phyloP scores from a whole-genome alignment of 345 rosid genomes.

The Erysimum cheiranthoides region DNA sequence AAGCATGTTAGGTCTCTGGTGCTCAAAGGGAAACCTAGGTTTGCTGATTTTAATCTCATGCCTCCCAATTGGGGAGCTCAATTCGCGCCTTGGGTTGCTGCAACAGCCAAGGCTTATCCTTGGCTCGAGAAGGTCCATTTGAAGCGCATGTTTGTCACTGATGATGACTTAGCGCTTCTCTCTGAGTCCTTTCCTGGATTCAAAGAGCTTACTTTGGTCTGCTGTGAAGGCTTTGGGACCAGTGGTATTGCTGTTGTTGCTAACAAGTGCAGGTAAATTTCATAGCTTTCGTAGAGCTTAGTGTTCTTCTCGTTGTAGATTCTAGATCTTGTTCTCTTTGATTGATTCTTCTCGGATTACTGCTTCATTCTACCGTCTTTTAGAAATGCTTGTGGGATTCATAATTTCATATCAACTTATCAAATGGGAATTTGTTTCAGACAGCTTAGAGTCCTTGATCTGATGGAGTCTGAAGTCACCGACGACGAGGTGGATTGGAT shows the following conservation, averaged over 20 bases:
- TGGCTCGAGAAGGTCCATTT: slow-evolving; percentile 76
- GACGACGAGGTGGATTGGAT: slow-evolving; percentile 84
- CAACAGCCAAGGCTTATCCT: slow-evolving; percentile 70
- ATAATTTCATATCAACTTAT: neutral
- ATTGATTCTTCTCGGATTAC: no score
- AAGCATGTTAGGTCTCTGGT: slow-evolving; percentile 61
- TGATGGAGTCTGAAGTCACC: slow-evolving; percentile 75
- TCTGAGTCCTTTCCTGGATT: slow-evolving; percentile 69
- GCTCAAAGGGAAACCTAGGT: slow-evolving; percentile 89
- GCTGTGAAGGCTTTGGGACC: slow-evolving; percentile 97
- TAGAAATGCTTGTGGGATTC: no score
- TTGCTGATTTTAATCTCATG: slow-evolving; percentile 90
- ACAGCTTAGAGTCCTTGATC: slow-evolving; percentile 73
- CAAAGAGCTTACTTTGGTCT: slow-evolving; percentile 73
- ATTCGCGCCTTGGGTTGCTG: slow-evolving; percentile 71
- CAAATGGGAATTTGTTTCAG: slow-evolving; percentile 45
- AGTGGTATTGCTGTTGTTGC: slow-evolving; percentile 78
- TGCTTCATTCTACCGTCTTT: no score
- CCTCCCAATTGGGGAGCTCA: slow-evolving; percentile 88
- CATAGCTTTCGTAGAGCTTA: no score
- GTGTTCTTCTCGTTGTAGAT: no score
- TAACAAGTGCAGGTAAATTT: slow-evolving; percentile 65
- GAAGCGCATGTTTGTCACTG: slow-evolving; percentile 85
- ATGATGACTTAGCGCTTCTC: slow-evolving; percentile 69
- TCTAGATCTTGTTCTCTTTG: no score